Base-by-base conservation (phyloP, 1,284 basidiomycete species). In the Microbotryomycetes sp. region DNA sequence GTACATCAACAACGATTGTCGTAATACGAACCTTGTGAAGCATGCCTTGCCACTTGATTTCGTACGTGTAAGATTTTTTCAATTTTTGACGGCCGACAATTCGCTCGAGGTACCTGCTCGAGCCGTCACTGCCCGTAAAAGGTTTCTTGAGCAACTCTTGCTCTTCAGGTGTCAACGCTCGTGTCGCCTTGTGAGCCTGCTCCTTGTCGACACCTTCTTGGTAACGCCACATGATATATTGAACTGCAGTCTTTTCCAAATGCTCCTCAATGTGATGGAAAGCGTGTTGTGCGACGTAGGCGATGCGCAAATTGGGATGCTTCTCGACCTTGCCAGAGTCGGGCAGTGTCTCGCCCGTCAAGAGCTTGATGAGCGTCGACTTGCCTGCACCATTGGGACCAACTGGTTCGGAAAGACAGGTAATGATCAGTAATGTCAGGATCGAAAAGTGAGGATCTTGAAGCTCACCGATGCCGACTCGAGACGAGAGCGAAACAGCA, bases 151-250 rank as follows among this genome's bases (percentile, higher is more conserved):
- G 80, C 71, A 89, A 74, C 9, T 79, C 81, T 75, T 86, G 83
- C 74, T 98, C 94, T 75, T 91, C 93, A 49, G 83, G 82, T n/a
- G 91, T 89, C 67, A 98, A 77, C 45, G 86, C 85, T 67, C 94
- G 91, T 26, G 92, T 94, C 4, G 83, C 84, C 78, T 97, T 97
- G 78, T 96, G 91, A 67, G 96, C 76, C 61, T 97, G 80, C 78
- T 98, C 81, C 85, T 93, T 88, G 81, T 98, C 94, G 77, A 96
- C 89, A 52, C 94, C 96, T 76, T 97, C 93, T 77, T 97, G 93
- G 84, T 93, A 98, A 72, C 94, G 88, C 94, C 94, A 98, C 78
- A 94, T 91, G 72, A 97, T 96, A 75, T 97, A 97, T 64, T 87
- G 87, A 62, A 94, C 89, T 23, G 92, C 89, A 9, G 91, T 94